These are phyloP conservation scores for Madurella fahalii DNA, from an alignment of 2,329 filamentous ascomycete genomes.

Conservation along the genomic window DNA sequence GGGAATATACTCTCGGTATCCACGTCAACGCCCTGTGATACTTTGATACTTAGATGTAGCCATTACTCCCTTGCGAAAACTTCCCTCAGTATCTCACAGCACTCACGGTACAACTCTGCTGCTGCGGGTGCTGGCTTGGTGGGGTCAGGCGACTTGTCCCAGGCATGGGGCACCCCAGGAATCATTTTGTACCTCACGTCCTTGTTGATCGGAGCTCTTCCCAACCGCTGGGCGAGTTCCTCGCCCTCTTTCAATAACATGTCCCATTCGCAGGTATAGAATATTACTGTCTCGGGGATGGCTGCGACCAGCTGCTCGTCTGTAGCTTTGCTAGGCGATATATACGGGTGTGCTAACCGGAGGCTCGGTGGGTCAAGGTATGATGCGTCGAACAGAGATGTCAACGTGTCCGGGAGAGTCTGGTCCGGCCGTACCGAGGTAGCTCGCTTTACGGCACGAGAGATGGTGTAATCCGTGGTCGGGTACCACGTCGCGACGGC, in stretches of 20 bases:
- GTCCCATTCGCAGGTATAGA: constrained; percentile 62
- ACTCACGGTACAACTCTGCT: constrained; percentile 51
- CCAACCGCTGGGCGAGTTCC: constrained; percentile 56
- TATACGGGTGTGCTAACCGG: constrained; percentile 48
- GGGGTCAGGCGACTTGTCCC: constrained; percentile 64
- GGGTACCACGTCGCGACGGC: constrained; percentile 60
- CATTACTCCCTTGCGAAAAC: constrained; percentile 34
- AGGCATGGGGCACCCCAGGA: constrained; percentile 56
- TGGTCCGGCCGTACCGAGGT: constrained; percentile 52
- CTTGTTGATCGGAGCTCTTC: constrained; percentile 45
- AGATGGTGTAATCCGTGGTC: constrained; percentile 56
- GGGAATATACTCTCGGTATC: too few relatives aligned
- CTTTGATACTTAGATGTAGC: too few relatives aligned
- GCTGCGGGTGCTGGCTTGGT: constrained; percentile 47
- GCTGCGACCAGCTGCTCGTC: constrained; percentile 45
- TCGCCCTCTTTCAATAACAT: constrained; percentile 61
- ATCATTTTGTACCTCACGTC: constrained; percentile 56
- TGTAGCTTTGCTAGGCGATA: constrained; percentile 55
- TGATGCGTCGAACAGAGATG: constrained; percentile 59
- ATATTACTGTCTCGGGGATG: constrained; percentile 50
- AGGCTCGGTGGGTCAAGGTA: constrained; percentile 54
- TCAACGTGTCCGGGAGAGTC: constrained; percentile 54
- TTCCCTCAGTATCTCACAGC: constrained; percentile 47
- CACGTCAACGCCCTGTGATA: too few relatives aligned
- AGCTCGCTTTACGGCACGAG: constrained; percentile 52